phyloP scores from a whole-genome alignment of 768 basidiomycete species.

The Collybiopsis luxurians region DNA sequence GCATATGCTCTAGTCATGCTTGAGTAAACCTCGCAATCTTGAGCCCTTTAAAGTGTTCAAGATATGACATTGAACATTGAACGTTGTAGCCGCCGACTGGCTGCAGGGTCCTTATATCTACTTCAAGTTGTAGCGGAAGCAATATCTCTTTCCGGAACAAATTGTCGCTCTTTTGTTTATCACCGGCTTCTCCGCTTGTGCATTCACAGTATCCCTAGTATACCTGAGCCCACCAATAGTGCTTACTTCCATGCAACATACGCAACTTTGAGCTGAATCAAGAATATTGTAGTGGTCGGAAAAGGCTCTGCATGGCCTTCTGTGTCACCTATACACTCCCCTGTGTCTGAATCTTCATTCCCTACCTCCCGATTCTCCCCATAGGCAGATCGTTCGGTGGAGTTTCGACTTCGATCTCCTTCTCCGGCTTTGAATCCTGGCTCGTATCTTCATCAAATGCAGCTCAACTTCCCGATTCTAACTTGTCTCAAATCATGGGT shows the following conservation, averaged over 20 bases:
- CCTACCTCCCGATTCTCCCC: slow-evolving; percentile 56
- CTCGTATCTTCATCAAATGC: slow-evolving; percentile 60
- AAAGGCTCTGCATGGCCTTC: slow-evolving; percentile 65
- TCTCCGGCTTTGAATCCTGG: slow-evolving; percentile 79
- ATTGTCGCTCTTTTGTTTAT: slow-evolving; percentile 72
- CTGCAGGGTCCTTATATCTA: slow-evolving; percentile 80
- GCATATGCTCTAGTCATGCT: slow-evolving; percentile 79
- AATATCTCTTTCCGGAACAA: slow-evolving; percentile 61
- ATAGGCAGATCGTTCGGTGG: slow-evolving; percentile 67
- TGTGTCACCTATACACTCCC: slow-evolving; percentile 63
- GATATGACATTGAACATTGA: too few relatives aligned
- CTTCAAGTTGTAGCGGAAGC: slow-evolving; percentile 70
- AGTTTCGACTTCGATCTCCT: slow-evolving; percentile 71
- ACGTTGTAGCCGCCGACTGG: slow-evolving; percentile 66
- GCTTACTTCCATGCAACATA: slow-evolving; percentile 10
- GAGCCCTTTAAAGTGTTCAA: neutral
- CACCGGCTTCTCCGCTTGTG: slow-evolving; percentile 74
- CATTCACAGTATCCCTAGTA: slow-evolving; percentile 67
- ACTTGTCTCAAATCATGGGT: slow-evolving; percentile 69
- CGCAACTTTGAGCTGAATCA: neutral
- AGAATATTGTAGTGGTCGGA: slow-evolving; percentile 52
- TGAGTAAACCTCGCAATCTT: slow-evolving; percentile 23
- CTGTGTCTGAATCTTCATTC: slow-evolving; percentile 58
- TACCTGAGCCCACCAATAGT: slow-evolving; percentile 75
- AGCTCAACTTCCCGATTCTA: slow-evolving; percentile 47